Evolutionary conservation across 2,329 filamentous ascomycete species (phyloP), one percentile per base, ranked within the genome.

Genomic region (Nannizzia gypsea): DNA sequence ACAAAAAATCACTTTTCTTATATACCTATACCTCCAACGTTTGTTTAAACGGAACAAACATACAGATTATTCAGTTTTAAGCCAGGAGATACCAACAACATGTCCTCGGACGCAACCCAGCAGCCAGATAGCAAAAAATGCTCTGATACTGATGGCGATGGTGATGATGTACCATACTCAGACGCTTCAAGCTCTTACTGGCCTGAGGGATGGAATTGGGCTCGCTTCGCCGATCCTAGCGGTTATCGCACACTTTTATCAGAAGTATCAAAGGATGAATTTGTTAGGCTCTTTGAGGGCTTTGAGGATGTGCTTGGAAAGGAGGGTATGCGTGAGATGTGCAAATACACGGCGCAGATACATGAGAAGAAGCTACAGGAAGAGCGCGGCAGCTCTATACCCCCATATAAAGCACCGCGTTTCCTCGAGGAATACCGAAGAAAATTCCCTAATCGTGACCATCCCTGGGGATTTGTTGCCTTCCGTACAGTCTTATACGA

Each of bases 191-290:
- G 50, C 28, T 20, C 28, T 17, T 54, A 54, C 6, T 54, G 50
- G 50, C 26, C 50, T 2, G 50, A 54, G 17, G 50, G 50, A 34
- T 54, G 50, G 50, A 54, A 54, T 54, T 54, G 50, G 50, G 50
- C 26, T 0, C 50, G 50, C n/a, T 11, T 54, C 26, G n/a, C 15
- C 9, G 50, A 13, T 24, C 17, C n/a, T n/a, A n/a, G n/a, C n/a
- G n/a, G n/a, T n/a, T n/a, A n/a, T n/a, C n/a, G n/a, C n/a, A n/a
- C n/a, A n/a, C n/a, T n/a, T n/a, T n/a, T n/a, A n/a, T n/a, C n/a
- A n/a, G n/a, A n/a, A n/a, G n/a, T 34, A 20, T n/a, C 50, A n/a
- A 26, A 36, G n/a, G 50, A 54, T 3, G 50, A 54, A 34, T 6
- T 6, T n/a, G 20, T 15, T 2, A 54, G 11, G 50, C 31, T 54